A percentile compares a stretch with the other conserved stretches of the same genome.
These are phyloP conservation scores for Russula virescens DNA, from an alignment of 768 basidiomycete genomes.

Conservation along the genomic window DNA sequence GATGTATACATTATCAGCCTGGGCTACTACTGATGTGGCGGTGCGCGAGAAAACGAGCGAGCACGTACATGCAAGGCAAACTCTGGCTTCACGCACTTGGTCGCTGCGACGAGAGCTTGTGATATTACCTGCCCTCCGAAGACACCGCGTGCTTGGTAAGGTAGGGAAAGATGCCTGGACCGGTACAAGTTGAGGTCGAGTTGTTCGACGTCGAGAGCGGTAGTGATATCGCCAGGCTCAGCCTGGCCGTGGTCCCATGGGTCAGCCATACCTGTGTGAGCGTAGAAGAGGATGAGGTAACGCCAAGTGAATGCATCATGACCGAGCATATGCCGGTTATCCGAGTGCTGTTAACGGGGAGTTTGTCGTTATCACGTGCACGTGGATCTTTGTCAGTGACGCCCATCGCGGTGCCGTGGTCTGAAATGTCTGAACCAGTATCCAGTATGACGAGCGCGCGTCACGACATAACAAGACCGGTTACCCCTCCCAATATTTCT, in stretches of 20 bases:
- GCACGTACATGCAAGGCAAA: conserved; percentile 68
- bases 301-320: too few species aligned
- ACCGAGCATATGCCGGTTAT: too few species aligned
- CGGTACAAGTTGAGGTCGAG: conserved; percentile 74
- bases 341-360: too few species aligned
- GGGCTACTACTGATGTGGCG: background rate
- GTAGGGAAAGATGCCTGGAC: conserved; percentile 67
- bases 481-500: conserved; percentile 39
- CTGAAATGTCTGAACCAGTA: background rate
- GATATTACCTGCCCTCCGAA: conserved; percentile 90
- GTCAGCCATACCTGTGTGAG: conserved; percentile 9
- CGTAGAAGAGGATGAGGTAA: background rate
- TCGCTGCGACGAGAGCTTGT: conserved; percentile 78
- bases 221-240: conserved; percentile 46
- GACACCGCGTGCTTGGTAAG: conserved; percentile 58
- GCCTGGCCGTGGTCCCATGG: conserved; percentile 12
- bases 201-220: conserved; percentile 71
- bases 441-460: too few species aligned
- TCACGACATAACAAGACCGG: conserved; percentile 23
- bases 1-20: background rate
- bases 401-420: too few species aligned
- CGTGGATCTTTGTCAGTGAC: background rate
- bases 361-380: background rate
- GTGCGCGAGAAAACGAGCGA: too few species aligned
- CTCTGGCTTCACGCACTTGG: conserved; percentile 59